phyloP scores from a whole-genome alignment of 139 green algal genomes.

The Tetradesmus lagerheimii region DNA sequence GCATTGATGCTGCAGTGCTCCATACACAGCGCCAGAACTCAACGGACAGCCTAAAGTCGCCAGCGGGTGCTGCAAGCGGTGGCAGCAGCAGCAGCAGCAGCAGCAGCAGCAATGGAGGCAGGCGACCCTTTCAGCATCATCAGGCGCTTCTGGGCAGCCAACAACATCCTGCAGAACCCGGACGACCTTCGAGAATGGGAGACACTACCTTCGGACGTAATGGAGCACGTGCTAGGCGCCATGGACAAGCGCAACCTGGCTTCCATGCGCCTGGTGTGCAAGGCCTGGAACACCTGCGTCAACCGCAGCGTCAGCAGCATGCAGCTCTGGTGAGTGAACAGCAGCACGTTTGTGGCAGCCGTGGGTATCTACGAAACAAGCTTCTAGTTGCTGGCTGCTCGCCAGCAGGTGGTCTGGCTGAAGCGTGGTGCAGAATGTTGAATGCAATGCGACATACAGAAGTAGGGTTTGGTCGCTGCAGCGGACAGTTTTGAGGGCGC shows the following conservation, averaged over 20 bases:
- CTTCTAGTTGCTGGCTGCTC: not conserved
- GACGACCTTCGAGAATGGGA: slow-evolving; percentile 33
- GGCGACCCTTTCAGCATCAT: slow-evolving; percentile 22
- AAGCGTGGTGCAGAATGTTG: not conserved
- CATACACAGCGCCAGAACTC: not conserved
- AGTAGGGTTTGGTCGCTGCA: not conserved
- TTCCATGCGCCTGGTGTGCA: slow-evolving; percentile 4
- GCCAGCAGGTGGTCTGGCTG: not conserved
- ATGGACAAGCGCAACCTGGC: slow-evolving; percentile 25
- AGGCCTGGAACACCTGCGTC: slow-evolving; percentile 24
- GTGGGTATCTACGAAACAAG: not conserved
- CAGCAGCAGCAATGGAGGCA: not conserved
- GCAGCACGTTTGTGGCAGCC: not conserved
- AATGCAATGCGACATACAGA: not conserved
- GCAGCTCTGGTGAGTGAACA: slow-evolving; percentile 5
- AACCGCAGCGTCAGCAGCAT: slow-evolving; percentile 15
- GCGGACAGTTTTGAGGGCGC: not conserved
- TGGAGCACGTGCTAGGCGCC: slow-evolving; percentile 10
- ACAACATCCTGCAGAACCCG: slow-evolving; percentile 38
- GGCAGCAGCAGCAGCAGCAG: not conserved
- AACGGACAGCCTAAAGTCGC: not conserved
- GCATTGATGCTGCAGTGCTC: not conserved
- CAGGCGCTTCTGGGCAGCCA: slow-evolving; percentile 24
- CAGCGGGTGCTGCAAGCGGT: too few relatives aligned
- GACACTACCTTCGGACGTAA: slow-evolving; percentile 12